Evolutionary conservation across 441 rosid genomes (phyloP), one percentile per base, ranked within the genome.

Genomic region (Euphorbia schlechtendalii): DNA sequence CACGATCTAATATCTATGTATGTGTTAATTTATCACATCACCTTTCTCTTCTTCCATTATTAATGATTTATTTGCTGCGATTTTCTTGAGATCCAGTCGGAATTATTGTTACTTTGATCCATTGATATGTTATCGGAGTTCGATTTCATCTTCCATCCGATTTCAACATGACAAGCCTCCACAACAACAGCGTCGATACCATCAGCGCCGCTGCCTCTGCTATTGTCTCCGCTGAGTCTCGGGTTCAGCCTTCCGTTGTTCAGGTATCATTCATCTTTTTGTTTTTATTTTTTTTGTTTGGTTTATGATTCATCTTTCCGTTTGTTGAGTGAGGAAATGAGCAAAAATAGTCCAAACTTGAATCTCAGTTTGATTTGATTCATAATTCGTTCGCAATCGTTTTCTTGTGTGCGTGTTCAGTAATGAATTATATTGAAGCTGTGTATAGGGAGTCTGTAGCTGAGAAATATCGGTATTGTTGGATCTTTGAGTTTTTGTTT

Each of bases 181-280:
- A 1, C 30, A 76, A 74, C 69, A 77, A 69, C 85, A 86, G 86
- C 81, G 85, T 87, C 65, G 92, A 87, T 59, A 92, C 93, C 41
- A 84, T 87, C 28, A 89, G 86, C 93, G 98, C 98, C 79, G 96
- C 98, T 46, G 98, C 98, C 41, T 65, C 96, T 2, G 98, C 96
- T 73, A 92, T 92, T 80, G 83, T 89, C 78, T 76, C 86, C 75
- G 92, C 98, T 38, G 96, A 89, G 77, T 84, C 94, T 15, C 88
- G 96, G 3, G 81, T 79, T 24, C 98, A 78, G 80, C 96, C 93
- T 0, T 41, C 87, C n/a, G 25, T 85, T 28, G 81, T 75, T 20
- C 89, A 78, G 88, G 93, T 89, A 71, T 36, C 87, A 71, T 34
- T 53, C 24, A 49, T 61, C 11, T 56, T 51, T 1, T 25, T 18